phyloP scores from a whole-genome alignment of 306 rosid species.

The Clitoria ternatea region DNA sequence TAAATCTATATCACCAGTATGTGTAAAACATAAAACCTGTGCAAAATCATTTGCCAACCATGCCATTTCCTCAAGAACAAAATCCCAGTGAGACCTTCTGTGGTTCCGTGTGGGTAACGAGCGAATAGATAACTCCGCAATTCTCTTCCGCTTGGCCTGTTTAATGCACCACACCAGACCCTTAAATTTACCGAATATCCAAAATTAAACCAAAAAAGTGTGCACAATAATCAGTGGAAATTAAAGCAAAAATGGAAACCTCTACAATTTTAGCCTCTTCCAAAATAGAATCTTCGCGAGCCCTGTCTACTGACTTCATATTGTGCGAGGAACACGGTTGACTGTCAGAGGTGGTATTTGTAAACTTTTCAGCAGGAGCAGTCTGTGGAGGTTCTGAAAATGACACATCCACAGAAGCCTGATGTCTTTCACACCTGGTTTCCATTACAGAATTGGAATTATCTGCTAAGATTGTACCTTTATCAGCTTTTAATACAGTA shows the following conservation, averaged over 20 bases:
- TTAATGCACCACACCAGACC: conserved; percentile 22
- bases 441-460: conserved; percentile 33
- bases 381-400: conserved; percentile 35
- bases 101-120: conserved; percentile 36
- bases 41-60: conserved; percentile 96
- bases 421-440: conserved; percentile 25
- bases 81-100: conserved; percentile 70
- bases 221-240: conserved; percentile 9
- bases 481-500: conserved; percentile 27
- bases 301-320: conserved; percentile 49
- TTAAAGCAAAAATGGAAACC: conserved; percentile 40
- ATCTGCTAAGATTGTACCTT: conserved; percentile 28
- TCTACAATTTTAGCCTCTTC: conserved; percentile 71
- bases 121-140: conserved; percentile 62
- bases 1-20: not conserved
- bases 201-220: conserved; percentile 2
- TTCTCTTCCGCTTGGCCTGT: conserved; percentile 83
- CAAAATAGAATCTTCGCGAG: conserved; percentile 70
- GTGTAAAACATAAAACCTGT: conserved; percentile 48
- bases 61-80: conserved; percentile 81
- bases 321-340: conserved; percentile 30
- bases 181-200: conserved; percentile 2
- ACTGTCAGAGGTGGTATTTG: conserved; percentile 32
- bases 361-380: conserved; percentile 28
- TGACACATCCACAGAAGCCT: conserved; percentile 30